phyloP scores from a whole-genome alignment of 2,329 filamentous ascomycete species.

The Diplocarpon mali region DNA sequence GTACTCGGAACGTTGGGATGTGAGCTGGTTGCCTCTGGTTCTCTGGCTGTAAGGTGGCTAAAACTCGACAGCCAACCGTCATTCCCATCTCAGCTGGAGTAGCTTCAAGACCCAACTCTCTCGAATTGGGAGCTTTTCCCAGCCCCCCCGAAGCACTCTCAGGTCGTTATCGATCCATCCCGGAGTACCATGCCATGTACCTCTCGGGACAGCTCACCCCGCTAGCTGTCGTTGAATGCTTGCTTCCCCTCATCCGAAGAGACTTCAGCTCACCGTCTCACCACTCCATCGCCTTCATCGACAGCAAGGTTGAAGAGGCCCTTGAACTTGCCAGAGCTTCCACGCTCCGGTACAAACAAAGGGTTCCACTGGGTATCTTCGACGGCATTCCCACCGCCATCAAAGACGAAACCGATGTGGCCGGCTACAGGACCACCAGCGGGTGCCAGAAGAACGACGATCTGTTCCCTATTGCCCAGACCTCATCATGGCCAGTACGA shows the following conservation, averaged over 20 bases:
- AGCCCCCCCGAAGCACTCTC: slow-evolving; percentile 32
- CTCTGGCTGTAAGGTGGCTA: not conserved
- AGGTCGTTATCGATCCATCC: slow-evolving; percentile 54
- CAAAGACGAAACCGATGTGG: slow-evolving; percentile 71
- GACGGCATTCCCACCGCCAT: slow-evolving; percentile 77
- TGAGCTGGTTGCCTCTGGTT: slow-evolving; percentile 27
- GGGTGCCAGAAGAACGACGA: slow-evolving; percentile 68
- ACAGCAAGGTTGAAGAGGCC: slow-evolving; percentile 50
- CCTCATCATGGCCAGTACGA: slow-evolving; percentile 60
- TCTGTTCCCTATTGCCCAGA: slow-evolving; percentile 54
- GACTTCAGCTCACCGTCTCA: slow-evolving; percentile 41
- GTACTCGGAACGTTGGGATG: slow-evolving; percentile 38
- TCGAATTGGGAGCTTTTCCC: slow-evolving; percentile 33
- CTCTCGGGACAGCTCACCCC: slow-evolving; percentile 60
- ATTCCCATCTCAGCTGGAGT: slow-evolving; percentile 33
- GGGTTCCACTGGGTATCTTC: slow-evolving; percentile 54
- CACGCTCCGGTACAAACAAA: slow-evolving; percentile 58
- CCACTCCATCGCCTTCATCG: slow-evolving; percentile 65
- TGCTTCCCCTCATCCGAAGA: slow-evolving; percentile 60
- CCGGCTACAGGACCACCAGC: slow-evolving; percentile 61
- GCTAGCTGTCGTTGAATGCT: slow-evolving; percentile 54
- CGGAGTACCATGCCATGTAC: slow-evolving; percentile 71
- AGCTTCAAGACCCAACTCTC: slow-evolving; percentile 19
- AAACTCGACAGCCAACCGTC: slow-evolving; percentile 39
- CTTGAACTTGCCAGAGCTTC: slow-evolving; percentile 61